Evolutionary conservation across 169 alveolate species (phyloP).

Genomic region (Eimeria falciformis): DNA sequence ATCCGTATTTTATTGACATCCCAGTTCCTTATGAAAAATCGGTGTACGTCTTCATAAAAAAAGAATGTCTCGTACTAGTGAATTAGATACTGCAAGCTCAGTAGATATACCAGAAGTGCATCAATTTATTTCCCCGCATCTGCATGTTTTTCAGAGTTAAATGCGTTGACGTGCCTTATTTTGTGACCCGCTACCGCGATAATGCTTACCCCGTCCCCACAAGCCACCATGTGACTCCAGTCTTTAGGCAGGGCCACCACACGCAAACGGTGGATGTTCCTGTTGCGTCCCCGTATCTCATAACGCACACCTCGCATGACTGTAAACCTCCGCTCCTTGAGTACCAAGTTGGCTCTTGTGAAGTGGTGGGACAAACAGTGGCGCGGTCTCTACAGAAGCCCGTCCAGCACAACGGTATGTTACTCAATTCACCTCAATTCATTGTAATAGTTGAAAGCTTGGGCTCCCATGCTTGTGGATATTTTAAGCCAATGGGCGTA

Average conservation of each 20-base stretch:
- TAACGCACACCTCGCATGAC: constrained; percentile 12
- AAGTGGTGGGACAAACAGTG: neutral
- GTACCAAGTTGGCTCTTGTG: neutral
- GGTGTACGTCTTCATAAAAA: neutral
- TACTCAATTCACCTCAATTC: too few species aligned
- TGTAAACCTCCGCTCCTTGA: neutral
- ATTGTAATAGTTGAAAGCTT: too few species aligned
- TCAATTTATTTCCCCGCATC: neutral
- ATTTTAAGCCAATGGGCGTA: too few species aligned
- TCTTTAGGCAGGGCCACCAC: constrained; percentile 31
- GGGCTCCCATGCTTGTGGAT: too few species aligned
- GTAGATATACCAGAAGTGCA: too few species aligned
- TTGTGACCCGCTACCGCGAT: constrained; percentile 42
- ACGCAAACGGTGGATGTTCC: constrained; percentile 48
- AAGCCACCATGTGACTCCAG: constrained; percentile 8
- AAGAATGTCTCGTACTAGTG: neutral
- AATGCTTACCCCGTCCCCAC: neutral
- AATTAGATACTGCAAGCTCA: too few species aligned
- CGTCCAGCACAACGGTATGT: neutral
- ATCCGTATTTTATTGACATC: constrained; percentile 21
- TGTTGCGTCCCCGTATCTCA: neutral
- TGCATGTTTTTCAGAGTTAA: constrained; percentile 44
- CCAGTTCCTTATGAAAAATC: constrained; percentile 37
- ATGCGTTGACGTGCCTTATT: constrained; percentile 44
- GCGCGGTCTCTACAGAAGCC: neutral